phyloP scores from a whole-genome alignment of 2,329 filamentous ascomycete species.

The Claviceps spartinae region DNA sequence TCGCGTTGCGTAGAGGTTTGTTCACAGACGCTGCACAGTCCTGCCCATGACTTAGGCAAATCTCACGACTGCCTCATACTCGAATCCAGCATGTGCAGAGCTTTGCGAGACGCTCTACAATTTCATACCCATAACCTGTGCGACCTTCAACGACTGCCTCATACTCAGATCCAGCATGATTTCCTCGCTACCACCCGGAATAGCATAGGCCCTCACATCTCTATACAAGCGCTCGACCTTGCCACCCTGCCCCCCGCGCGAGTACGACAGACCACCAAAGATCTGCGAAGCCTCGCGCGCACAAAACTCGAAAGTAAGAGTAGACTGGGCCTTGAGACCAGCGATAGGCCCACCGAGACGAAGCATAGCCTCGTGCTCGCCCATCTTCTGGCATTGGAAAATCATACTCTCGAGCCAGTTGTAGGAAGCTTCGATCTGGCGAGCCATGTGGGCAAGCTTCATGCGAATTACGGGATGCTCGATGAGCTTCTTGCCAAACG shows the following conservation, averaged over 20 bases:
- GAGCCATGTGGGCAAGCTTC: constrained; percentile 96
- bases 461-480: constrained; percentile 94
- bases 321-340: constrained; percentile 83
- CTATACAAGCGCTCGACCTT: constrained; percentile 93
- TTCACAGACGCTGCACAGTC: background rate
- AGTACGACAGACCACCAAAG: constrained; percentile 89
- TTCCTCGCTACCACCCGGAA: constrained; percentile 91
- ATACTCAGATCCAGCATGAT: constrained; percentile 98
- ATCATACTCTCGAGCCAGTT: constrained; percentile 94
- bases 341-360: constrained; percentile 91
- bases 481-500: constrained; percentile 92
- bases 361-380: constrained; percentile 88
- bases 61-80: no score
- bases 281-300: constrained; percentile 94
- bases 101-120: constrained; percentile 37
- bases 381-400: constrained; percentile 87
- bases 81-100: no score
- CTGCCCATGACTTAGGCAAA: background rate
- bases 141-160: constrained; percentile 75
- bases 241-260: constrained; percentile 80
- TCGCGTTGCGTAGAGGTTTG: no score
- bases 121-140: constrained; percentile 91
- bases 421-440: constrained; percentile 94
- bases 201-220: constrained; percentile 90
- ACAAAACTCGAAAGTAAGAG: constrained; percentile 93